Percentiles rank a stretch among this genome's conserved stretches.
These are phyloP conservation scores for Paxillus involutus DNA, from an alignment of 768 basidiomycete genomes.

Conservation along the genomic window DNA sequence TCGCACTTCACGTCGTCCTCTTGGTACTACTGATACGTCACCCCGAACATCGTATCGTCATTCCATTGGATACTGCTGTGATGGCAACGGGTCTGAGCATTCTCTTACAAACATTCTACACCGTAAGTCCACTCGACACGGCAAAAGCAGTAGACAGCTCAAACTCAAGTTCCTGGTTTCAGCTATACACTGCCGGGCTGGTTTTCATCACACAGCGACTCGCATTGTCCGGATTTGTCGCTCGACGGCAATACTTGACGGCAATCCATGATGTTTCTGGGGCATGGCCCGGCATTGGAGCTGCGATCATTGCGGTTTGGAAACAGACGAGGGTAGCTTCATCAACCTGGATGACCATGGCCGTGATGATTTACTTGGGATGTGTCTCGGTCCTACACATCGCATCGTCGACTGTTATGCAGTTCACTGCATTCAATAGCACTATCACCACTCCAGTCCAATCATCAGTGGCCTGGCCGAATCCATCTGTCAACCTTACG, in stretches of 20 bases:
- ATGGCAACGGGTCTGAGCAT: neutral
- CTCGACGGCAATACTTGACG: constrained; percentile 12
- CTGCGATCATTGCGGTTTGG: constrained; percentile 15
- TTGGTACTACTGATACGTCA: neutral
- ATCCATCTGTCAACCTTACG: neutral
- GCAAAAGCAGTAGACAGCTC: neutral
- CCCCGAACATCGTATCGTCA: neutral
- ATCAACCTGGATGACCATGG: constrained; percentile 10
- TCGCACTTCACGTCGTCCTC: neutral
- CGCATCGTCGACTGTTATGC: constrained; percentile 20
- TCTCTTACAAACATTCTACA: constrained; percentile 2
- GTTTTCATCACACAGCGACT: constrained; percentile 22
- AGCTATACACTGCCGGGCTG: constrained; percentile 17
- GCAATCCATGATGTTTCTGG: constrained; percentile 15
- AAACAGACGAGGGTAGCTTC: constrained; percentile 10
- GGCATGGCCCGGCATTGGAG: constrained; percentile 24
- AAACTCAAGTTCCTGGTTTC: neutral
- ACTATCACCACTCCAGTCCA: neutral
- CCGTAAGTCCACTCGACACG: neutral
- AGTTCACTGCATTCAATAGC: constrained; percentile 13
- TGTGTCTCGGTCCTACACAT: constrained; percentile 19
- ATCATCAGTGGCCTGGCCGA: constrained; percentile 10
- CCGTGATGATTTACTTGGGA: constrained; percentile 15
- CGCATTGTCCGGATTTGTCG: constrained; percentile 2
- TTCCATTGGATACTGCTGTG: neutral